These are phyloP conservation scores for Raddia guianensis DNA, from an alignment of 176 grass and related monocot genomes.

Conservation along the genomic window DNA sequence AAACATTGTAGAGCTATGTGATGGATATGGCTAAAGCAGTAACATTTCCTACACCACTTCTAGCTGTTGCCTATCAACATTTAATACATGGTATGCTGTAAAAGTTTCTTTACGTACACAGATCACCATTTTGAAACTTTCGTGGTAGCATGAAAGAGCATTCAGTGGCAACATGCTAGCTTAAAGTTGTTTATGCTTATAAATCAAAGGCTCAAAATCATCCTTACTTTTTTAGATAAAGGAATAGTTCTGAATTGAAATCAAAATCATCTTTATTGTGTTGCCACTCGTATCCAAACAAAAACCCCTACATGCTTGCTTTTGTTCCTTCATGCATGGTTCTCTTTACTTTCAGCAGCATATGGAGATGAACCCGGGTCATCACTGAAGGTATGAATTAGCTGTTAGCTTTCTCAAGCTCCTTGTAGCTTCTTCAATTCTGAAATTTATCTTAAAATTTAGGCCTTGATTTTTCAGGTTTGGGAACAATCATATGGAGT, in stretches of 20 bases:
- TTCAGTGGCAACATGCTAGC: not conserved
- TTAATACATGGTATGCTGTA: slow-evolving; percentile 72
- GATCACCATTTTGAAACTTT: not conserved
- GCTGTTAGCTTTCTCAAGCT: slow-evolving; percentile 29
- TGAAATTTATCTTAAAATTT: slow-evolving; percentile 34
- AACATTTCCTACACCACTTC: slow-evolving; percentile 82
- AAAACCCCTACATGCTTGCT: slow-evolving; percentile 1
- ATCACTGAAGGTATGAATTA: slow-evolving; percentile 69
- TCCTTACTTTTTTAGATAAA: not conserved
- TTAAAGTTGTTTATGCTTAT: slow-evolving; percentile 15
- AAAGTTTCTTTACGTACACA: slow-evolving; percentile 28
- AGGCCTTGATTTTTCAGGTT: slow-evolving; percentile 52
- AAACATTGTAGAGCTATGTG: slow-evolving; percentile 61
- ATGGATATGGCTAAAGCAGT: slow-evolving; percentile 82
- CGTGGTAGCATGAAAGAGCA: slow-evolving; percentile 1
- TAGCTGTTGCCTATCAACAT: slow-evolving; percentile 73
- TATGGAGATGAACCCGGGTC: slow-evolving; percentile 52
- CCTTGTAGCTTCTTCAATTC: slow-evolving; percentile 18
- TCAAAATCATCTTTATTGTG: not conserved
- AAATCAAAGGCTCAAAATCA: not conserved
- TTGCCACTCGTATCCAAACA: not conserved
- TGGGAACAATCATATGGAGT: slow-evolving; percentile 87
- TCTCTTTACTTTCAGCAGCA: slow-evolving; percentile 48
- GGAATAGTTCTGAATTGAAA: too few relatives aligned
- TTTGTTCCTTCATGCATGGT: slow-evolving; percentile 25